Conservation (phyloP, 306 rosid genomes). For the Cicer yamashitae region DNA sequence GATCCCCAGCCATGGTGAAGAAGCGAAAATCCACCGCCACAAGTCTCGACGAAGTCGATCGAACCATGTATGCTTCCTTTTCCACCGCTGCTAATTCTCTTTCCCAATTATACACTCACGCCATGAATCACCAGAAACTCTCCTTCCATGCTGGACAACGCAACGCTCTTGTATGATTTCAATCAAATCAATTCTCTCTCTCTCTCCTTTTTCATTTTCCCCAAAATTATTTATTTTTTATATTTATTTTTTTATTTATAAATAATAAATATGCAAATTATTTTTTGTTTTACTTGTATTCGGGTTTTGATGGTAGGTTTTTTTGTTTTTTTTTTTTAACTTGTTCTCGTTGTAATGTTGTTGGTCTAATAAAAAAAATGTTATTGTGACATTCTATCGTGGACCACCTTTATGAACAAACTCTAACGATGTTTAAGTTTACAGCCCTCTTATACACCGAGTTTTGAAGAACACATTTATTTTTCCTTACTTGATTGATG, state of each 20-base stretch:
- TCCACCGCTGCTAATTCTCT: conserved; percentile 60
- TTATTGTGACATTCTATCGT: background rate
- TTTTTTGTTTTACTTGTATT: background rate
- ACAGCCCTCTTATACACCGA: too few relatives aligned
- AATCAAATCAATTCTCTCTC: background rate
- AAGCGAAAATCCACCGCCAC: conserved; percentile 61
- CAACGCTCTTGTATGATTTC: conserved; percentile 53
- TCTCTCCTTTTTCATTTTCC: background rate
- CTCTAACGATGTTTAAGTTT: too few relatives aligned
- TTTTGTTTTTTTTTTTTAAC: background rate
- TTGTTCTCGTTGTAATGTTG: conserved; percentile 8
- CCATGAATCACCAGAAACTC: conserved; percentile 63
- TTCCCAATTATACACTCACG: conserved; percentile 60
- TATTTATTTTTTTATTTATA: background rate
- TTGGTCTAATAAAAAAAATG: background rate
- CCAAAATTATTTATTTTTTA: background rate
- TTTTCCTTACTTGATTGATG: too few relatives aligned
- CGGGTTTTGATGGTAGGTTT: background rate
- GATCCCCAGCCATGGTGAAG: conserved; percentile 50
- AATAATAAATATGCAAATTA: background rate
- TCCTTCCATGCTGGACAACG: conserved; percentile 68
- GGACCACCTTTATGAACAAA: too few relatives aligned
- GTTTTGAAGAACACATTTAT: too few relatives aligned
- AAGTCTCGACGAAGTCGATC: conserved; percentile 67
- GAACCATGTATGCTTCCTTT: conserved; percentile 59